Base-by-base conservation (phyloP, 805 yeast species). In the Hanseniaspora hatyaiensis region DNA sequence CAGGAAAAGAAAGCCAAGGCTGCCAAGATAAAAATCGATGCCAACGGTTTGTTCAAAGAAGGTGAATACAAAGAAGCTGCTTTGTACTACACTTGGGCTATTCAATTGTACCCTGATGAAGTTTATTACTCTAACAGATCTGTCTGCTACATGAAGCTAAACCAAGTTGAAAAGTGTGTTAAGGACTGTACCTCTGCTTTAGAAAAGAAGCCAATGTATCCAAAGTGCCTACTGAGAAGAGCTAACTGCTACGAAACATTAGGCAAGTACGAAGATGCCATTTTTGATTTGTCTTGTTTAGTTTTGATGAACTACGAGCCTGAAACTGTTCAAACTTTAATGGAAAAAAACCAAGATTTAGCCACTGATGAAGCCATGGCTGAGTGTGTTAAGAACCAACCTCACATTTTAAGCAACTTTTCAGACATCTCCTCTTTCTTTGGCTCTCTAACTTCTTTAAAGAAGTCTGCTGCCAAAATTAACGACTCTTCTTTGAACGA, bases 71-170 rank as follows among this genome's bases (percentile, higher is more conserved):
- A 76, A 47, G 71, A 72, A n/a, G 97, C 97, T 37, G 75, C 87
- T 57, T 76, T 74, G 38, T 80, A 72, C 64, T 92, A 92, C 69
- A 64, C 84, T 36, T 76, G 74, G 50, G 97, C 98, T 9, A 70
- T 92, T 55, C 61, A 70, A 47, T 71, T 85, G 59, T 80, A 81
- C 61, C 65, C 72, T 55, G 96, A 92, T 65, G 87, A 96, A 4
- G 82, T 88, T 30, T 92, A 75, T 68, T 89, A 80, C 68, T 86
- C 96, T 52, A 92, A 92, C 71, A 79, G 96, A 66, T 87, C 97
- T 24, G 98, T 98, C 15, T 89, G 96, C 66, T 83, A 83, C 67
- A 82, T 88, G 44, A 85, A 94, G 8, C 69, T 84, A 55, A 75
- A 78, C 53, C 76, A 87, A 52, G 78, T 77, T 61, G 86, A 84